Evolutionary conservation across 2,329 filamentous ascomycete species (phyloP), one percentile per base, ranked within the genome.

Genomic region (Ophiocordyceps unilateralis): DNA sequence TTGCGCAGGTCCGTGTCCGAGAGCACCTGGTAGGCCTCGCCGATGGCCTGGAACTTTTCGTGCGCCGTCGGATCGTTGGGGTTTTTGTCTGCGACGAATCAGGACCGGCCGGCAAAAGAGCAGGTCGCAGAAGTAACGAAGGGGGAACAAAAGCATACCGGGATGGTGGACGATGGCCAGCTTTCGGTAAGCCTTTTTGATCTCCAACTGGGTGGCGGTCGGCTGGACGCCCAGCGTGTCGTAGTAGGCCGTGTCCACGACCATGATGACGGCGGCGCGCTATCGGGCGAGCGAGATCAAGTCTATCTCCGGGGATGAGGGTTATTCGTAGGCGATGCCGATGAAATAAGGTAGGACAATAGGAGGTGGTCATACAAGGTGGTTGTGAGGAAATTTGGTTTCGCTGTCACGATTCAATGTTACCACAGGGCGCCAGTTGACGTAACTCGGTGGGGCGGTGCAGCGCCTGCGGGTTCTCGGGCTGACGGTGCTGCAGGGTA

Each of bases 171-270:
- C 76, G 61, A 96, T 95, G 52, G 91, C 91, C 52, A 91, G 74
- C 66, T 89, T 95, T 59, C 88, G 78, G 65, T 95, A 95, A 23
- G 88, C 88, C 68, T 94, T 94, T 64, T 95, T 95, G 65, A 95
- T 95, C 60, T 95, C 87, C 41, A 94, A 74, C 60, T 89, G 84
- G 34, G 84, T 82, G 24, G 88, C 89, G 44, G 81, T 85, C 50
- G 86, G 81, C 65, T 80, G 70, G 55, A 95, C 87, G 57, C 83
- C 84, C 34, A 95, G 71, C 53, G 77, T 78, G 64, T 94, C 87
- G 64, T 93, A 93, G 65, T 93, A 93, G 53, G 76, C 68, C 45
- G 85, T 93, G 62, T 93, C 86, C 55, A 82, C 83, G 54, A 91
- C 86, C 86, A 93, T 93, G 57, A 55, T 68, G 57, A 50, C 43